Evolutionary conservation across 2,329 filamentous ascomycete species (phyloP), one percentile per base, ranked within the genome.

Genomic region (Ceratocystis cacaofunesta): DNA sequence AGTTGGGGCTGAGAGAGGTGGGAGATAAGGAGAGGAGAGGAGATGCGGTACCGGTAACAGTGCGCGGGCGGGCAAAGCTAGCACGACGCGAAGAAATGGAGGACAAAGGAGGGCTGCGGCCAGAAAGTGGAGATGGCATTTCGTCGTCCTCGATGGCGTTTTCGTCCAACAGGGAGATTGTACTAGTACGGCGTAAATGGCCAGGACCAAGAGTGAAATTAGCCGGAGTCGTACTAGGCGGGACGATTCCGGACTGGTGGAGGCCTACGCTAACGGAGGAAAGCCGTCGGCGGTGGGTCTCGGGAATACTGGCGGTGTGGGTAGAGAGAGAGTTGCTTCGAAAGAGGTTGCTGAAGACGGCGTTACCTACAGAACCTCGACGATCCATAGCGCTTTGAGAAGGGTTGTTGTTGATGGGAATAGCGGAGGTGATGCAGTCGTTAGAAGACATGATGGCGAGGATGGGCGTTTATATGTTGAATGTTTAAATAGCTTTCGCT

Each of bases 111-210:
- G 65, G 65, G 25, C 52, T 61, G 5, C 65, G 52, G 41, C 65
- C 62, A 8, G 44, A 22, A 41, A 67, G 44, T 32, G 68, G 63
- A 32, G 78, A 74, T 48, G 78, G 75, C 64, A 78, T 76, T 25
- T 85, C 83, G 52, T 85, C 83, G 67, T 92, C 88, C 68, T 90
- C 86, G 68, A 88, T 81, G 61, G 87, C 88, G 70, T 77, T 86
- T 75, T 92, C 89, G 69, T 92, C 88, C 68, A 86, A 80, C 1
- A 82, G 82, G 2, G 83, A 85, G 64, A 79, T 84, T 72, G 88
- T 90, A 74, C 88, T 91, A 66, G 81, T 82, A 66, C 85, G 84
- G 67, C 86, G 82, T 67, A 82, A 73, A 69, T 76, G 78, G 46
- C 46, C 65, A 7, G 48, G 62, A n/a, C 30, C 48, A 46, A 64